These are phyloP conservation scores for Rhodofomes roseus DNA, from an alignment of 1,284 basidiomycete genomes.

Conservation along the genomic window DNA sequence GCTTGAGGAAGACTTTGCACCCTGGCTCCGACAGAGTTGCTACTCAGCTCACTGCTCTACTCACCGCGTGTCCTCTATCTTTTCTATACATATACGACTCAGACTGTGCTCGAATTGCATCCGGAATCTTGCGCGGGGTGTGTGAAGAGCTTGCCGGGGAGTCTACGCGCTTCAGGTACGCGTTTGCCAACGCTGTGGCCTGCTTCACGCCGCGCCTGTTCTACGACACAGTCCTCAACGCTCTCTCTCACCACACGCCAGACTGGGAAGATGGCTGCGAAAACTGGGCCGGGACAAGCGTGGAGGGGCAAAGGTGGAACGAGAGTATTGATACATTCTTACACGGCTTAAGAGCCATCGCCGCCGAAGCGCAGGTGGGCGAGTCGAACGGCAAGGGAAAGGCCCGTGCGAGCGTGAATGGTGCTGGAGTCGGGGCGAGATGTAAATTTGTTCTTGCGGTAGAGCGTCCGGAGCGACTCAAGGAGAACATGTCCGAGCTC, in stretches of 20 bases:
- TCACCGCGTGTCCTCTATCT: constrained; percentile 51
- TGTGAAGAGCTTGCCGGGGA: constrained; percentile 27
- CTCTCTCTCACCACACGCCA: constrained; percentile 50
- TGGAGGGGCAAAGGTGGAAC: constrained; percentile 40
- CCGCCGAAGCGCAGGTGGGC: constrained; percentile 23
- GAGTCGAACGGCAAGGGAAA: constrained; percentile 22
- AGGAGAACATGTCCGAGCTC: constrained; percentile 56
- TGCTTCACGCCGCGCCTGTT: constrained; percentile 65
- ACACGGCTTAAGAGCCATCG: constrained; percentile 47
- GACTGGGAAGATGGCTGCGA: constrained; percentile 58
- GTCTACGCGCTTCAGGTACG: constrained; percentile 33
- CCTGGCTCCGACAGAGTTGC: constrained; percentile 22
- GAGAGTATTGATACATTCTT: constrained; percentile 68
- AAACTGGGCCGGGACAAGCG: constrained; percentile 43
- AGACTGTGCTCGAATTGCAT: constrained; percentile 43
- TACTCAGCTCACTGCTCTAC: constrained; percentile 42
- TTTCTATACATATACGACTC: constrained; percentile 74
- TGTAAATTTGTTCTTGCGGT: constrained; percentile 57
- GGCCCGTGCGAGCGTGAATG: constrained; percentile 33
- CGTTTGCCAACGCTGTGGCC: constrained; percentile 57
- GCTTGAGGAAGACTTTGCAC: not conserved
- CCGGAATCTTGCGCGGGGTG: constrained; percentile 37
- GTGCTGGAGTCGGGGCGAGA: constrained; percentile 18
- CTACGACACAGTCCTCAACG: constrained; percentile 64
- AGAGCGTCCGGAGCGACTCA: constrained; percentile 68